These are phyloP conservation scores for Aspergillus intermedius DNA, from an alignment of 2,329 filamentous ascomycete species.

Conservation along the genomic window DNA sequence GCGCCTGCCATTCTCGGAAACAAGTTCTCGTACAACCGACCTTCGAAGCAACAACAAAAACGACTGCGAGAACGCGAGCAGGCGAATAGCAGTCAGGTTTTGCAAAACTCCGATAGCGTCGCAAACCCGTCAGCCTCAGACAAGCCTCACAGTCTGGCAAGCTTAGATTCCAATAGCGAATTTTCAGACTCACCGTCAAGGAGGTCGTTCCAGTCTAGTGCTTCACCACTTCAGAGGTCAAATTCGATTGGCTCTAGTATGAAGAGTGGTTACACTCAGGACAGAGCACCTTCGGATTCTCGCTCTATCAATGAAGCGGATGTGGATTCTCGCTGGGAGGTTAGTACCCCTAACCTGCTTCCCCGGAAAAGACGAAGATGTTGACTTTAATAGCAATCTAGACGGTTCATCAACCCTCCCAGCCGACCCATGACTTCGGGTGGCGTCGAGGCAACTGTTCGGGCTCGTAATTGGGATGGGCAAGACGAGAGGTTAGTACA, in stretches of 20 bases:
- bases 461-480: constrained; percentile 18
- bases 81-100: constrained; percentile 67
- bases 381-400: constrained; percentile 25
- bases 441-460: constrained; percentile 16
- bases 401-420: constrained; percentile 26
- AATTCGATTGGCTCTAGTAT: constrained; percentile 29
- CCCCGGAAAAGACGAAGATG: constrained; percentile 1
- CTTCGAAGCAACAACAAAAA: constrained; percentile 69
- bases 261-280: constrained; percentile 9
- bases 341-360: constrained; percentile 13
- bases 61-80: constrained; percentile 79
- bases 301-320: constrained; percentile 31
- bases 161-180: constrained; percentile 34
- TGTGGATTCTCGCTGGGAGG: constrained; percentile 34
- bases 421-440: constrained; percentile 27
- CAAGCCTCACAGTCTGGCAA: constrained; percentile 27
- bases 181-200: constrained; percentile 30
- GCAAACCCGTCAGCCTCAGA: constrained; percentile 21
- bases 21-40: constrained; percentile 86
- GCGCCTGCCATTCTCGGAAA: constrained; percentile 95
- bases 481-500: constrained; percentile 27
- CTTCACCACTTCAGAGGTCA: constrained; percentile 31
- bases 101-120: constrained; percentile 38
- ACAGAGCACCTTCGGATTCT: constrained; percentile 23
- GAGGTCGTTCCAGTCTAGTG: constrained; percentile 30